These are phyloP conservation scores for Phytophthora citrophthora DNA, from an alignment of 352 stramenopile species.

Conservation along the genomic window DNA sequence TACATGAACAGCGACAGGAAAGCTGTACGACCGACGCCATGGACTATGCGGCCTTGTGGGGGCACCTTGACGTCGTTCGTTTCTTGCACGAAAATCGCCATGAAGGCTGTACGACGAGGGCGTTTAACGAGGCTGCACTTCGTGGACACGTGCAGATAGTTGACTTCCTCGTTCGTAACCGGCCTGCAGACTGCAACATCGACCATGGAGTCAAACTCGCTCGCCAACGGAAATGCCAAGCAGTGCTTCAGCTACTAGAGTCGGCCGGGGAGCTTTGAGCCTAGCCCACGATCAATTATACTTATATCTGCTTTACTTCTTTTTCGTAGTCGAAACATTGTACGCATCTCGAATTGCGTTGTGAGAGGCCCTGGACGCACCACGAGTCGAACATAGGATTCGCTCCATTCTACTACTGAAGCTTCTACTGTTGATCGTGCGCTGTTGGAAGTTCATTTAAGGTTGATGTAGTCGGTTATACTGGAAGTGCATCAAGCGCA, in stretches of 20 bases:
- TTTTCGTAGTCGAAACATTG: too few relatives aligned
- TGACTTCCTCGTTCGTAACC: conserved; percentile 45
- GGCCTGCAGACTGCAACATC: conserved; percentile 40
- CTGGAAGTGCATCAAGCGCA: too few relatives aligned
- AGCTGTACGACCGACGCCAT: conserved; percentile 65
- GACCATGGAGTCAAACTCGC: conserved; percentile 51
- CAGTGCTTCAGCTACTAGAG: conserved; percentile 27
- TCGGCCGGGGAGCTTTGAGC: not conserved
- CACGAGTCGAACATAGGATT: too few relatives aligned
- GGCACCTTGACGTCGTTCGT: conserved; percentile 48
- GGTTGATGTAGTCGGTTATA: too few relatives aligned
- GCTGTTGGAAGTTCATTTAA: too few relatives aligned
- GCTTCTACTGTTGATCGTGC: too few relatives aligned
- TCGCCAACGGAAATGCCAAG: conserved; percentile 44
- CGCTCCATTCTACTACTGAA: too few relatives aligned
- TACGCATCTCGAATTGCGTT: too few relatives aligned
- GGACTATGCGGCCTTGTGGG: conserved; percentile 54
- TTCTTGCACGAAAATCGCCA: conserved; percentile 61
- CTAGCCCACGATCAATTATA: too few relatives aligned
- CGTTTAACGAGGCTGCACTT: conserved; percentile 53
- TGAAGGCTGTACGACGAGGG: conserved; percentile 58
- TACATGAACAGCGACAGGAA: conserved; percentile 34
- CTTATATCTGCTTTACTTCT: too few relatives aligned
- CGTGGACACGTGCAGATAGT: conserved; percentile 52
- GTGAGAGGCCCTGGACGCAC: too few relatives aligned